Percentiles rank a stretch among this genome's conserved stretches.
These are phyloP conservation scores for Triangularia verruculosa DNA, from an alignment of 2,329 filamentous ascomycete species.

Conservation along the genomic window DNA sequence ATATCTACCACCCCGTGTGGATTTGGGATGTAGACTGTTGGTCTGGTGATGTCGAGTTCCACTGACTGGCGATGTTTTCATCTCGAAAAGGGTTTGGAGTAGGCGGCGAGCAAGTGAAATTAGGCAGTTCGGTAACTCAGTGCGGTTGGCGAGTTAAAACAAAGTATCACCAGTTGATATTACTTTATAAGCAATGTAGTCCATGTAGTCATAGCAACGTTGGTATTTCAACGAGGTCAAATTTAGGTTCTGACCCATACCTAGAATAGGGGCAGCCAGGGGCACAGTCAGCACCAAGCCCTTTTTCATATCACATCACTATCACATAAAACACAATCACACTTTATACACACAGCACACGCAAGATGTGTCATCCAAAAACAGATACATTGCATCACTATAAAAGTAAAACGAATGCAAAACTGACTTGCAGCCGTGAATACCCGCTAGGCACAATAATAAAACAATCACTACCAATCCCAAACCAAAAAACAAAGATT, in stretches of 20 bases:
- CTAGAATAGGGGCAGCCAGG: background rate
- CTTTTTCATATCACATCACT: background rate
- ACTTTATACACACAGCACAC: background rate
- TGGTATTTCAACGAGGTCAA: no score
- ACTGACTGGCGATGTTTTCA: no score
- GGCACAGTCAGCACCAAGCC: background rate
- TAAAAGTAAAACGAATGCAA: background rate
- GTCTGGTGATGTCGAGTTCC: no score
- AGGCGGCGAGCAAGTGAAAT: no score
- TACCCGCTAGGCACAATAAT: background rate
- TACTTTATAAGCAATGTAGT: no score
- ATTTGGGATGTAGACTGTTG: no score
- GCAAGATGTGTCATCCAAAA: background rate
- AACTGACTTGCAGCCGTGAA: background rate
- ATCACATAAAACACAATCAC: background rate
- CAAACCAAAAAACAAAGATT: background rate
- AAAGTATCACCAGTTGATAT: no score
- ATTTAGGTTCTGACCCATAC: background rate
- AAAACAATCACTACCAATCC: background rate
- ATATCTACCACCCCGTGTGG: no score
- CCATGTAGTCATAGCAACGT: no score
- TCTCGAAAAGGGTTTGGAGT: no score
- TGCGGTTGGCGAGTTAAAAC: no score
- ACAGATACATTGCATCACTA: background rate
- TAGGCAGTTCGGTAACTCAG: no score